Base-by-base conservation (phyloP, 2,329 filamentous ascomycete species). In the Emmonsiellopsis sp. region DNA sequence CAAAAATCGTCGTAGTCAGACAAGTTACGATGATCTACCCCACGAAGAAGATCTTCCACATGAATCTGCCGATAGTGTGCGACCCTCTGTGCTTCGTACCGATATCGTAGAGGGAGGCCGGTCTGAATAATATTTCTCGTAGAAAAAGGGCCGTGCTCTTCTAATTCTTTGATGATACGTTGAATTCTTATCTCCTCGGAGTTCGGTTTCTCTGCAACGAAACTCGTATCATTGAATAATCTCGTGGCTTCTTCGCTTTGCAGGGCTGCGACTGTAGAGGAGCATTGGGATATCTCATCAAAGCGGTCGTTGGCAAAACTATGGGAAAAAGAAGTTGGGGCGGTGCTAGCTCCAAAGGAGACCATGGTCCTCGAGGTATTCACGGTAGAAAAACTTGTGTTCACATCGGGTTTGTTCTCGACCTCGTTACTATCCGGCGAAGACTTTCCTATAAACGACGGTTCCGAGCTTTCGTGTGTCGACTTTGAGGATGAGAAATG, bases 51-150 rank as follows among this genome's bases (percentile, higher is more conserved):
- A 5, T 56, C 50, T 7, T 65, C 53, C 10, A 64, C 58, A 1
- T 63, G 56, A 0, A 70, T 54, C 8, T 55, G 51, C 62, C 66
- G 70, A 5, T 60, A 58, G 15, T 63, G 57, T 20, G 62, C 65
- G 38, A 71, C 61, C 31, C 70, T 61, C 50, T 71, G 68, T 20
- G 71, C 50, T 48, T 72, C 70, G 52, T 72, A 73, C 13, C 70
- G 62, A 53, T 65, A 66, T 5, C 68, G 61, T 13, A 73, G 54
- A 4, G 68, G 61, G 15, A 71, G 56, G 8, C 56, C 63, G 3
- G 51, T 53, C 1, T 63, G 58, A 15, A 67, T 64, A 7, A 61
- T 55, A 8, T 62, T 58, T 5, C 59, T 54, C 13, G 59, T 53
- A 2, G 65, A 65, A 52, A 75, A 74, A 0, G 72, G 72, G 2